A percentile compares a stretch with the other conserved stretches of the same genome.
phyloP scores from a whole-genome alignment of 176 grass and related monocot genomes.

The maize (Zea mays) region Zm-B73-REFERENCE-NAM-5.0 NC_050100.1:218047001-218047500 shows the following conservation, averaged over 20 bases:
- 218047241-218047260: constrained; percentile 70
- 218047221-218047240: constrained; percentile 12
- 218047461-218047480: constrained; percentile 63
- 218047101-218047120: neutral
- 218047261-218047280: constrained; percentile 90
- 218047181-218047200: constrained; percentile 13
- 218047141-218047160: neutral
- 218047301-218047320: constrained; percentile 89
- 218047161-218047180: constrained; percentile 24
- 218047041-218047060: neutral
- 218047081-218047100: neutral
- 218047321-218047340: constrained; percentile 96
- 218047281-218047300: constrained; percentile 99
- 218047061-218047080: neutral
- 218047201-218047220: constrained; percentile 25
- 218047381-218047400: constrained; percentile 51
- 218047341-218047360: constrained; percentile 89
- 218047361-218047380: constrained; percentile 91
- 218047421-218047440: neutral
- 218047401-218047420: constrained; percentile 30
- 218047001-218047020: neutral
- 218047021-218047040: neutral
- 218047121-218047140: constrained; percentile 1
- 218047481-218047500: constrained; percentile 99
- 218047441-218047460: constrained; percentile 37